Conservation (phyloP, 2,329 filamentous ascomycete species). For the Paecilomyces fulvus region DNA sequence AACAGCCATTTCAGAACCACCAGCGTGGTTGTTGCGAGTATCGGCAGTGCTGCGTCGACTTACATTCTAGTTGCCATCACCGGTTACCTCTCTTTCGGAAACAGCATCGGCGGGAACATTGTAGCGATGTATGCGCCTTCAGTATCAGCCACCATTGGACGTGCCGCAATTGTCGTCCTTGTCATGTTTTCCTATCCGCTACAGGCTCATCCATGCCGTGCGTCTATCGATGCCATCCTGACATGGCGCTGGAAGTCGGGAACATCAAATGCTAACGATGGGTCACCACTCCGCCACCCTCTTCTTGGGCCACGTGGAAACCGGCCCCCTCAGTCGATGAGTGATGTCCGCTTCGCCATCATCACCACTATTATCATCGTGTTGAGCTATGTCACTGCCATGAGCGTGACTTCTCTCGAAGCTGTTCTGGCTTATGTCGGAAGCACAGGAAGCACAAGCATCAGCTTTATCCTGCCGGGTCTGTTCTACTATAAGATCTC, state of each 20-base stretch:
- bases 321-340: conserved; percentile 56
- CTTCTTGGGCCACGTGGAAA: conserved; percentile 29
- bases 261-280: conserved; percentile 29
- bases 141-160: conserved; percentile 79
- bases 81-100: conserved; percentile 91
- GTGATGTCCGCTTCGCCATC: conserved; percentile 77
- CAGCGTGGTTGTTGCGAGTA: conserved; percentile 70
- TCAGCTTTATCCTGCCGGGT: conserved; percentile 92
- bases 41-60: conserved; percentile 76
- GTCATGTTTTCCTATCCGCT: conserved; percentile 95
- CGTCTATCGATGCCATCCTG: conserved; percentile 88
- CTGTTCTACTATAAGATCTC: conserved; percentile 99
- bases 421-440: conserved; percentile 92
- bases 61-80: conserved; percentile 92
- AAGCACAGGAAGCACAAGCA: conserved; percentile 86
- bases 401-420: conserved; percentile 84
- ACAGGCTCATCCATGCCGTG: conserved; percentile 90
- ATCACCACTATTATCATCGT: conserved; percentile 83
- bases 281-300: conserved; percentile 36
- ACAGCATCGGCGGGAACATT: conserved; percentile 84
- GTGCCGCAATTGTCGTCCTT: conserved; percentile 88
- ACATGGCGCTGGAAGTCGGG: conserved; percentile 65
- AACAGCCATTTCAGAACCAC: conserved; percentile 72
- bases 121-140: conserved; percentile 80
- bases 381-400: conserved; percentile 75